Evolutionary conservation across 2,329 filamentous ascomycete genomes (phyloP).

Genomic region (Gremmenia infestans): DNA sequence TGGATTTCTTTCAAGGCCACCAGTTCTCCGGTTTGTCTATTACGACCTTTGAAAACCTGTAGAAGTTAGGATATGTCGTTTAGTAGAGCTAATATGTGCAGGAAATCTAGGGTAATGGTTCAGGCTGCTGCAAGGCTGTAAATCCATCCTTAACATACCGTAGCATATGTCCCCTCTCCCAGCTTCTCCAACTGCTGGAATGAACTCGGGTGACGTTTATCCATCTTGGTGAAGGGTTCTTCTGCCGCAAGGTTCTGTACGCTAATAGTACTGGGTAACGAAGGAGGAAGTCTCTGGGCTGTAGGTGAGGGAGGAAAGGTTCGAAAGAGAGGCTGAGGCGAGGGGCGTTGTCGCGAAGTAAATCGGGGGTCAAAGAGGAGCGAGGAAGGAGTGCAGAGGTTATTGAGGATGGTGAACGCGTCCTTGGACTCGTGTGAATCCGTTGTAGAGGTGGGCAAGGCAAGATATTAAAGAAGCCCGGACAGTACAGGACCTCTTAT

Average conservation of each 20-base stretch:
- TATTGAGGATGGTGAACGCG: constrained; percentile 27
- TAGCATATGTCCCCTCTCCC: constrained; percentile 97
- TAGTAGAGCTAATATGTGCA: neutral
- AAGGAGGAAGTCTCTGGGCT: constrained; percentile 15
- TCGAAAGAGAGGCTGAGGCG: constrained; percentile 21
- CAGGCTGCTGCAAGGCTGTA: neutral
- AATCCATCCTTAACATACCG: constrained; percentile 49
- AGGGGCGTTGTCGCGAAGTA: constrained; percentile 32
- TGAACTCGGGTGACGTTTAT: constrained; percentile 81
- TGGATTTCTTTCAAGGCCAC: constrained; percentile 98
- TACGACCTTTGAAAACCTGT: constrained; percentile 96
- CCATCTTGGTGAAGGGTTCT: constrained; percentile 53
- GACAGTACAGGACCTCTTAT: neutral
- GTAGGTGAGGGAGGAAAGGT: constrained; percentile 31
- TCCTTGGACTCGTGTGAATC: constrained; percentile 30
- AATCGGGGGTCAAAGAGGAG: constrained; percentile 38
- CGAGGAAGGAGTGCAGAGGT: constrained; percentile 35
- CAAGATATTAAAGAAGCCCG: constrained; percentile 3
- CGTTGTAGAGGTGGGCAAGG: constrained; percentile 22
- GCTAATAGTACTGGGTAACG: constrained; percentile 31
- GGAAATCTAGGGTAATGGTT: neutral
- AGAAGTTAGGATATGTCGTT: constrained; percentile 22
- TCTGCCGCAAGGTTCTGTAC: constrained; percentile 29
- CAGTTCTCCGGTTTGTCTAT: constrained; percentile 92
- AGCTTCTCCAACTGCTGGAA: constrained; percentile 99